Evolutionary conservation across 2,329 filamentous ascomycete species (phyloP).

Genomic region (Claviceps capensis): DNA sequence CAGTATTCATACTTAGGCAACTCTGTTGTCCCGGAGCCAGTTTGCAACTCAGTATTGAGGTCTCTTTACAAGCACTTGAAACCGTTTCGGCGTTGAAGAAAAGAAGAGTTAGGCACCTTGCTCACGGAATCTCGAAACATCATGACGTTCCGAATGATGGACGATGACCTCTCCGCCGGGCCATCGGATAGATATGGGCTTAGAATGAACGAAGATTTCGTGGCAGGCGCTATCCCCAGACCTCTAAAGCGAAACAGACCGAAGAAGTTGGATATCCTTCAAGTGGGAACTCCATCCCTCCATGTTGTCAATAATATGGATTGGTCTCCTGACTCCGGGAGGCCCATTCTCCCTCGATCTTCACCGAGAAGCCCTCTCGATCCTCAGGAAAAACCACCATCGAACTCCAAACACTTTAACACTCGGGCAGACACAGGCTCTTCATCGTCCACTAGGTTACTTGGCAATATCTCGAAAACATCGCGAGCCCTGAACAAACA

Average conservation of each 20-base stretch:
- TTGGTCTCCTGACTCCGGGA: slow-evolving; percentile 11
- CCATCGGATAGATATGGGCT: slow-evolving; percentile 23
- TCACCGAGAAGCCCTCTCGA: slow-evolving; percentile 15
- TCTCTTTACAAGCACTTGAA: neutral
- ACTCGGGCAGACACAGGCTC: slow-evolving; percentile 19
- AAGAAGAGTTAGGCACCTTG: slow-evolving; percentile 10
- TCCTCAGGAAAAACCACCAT: slow-evolving; percentile 25
- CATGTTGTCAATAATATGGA: slow-evolving; percentile 11
- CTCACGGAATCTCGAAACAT: slow-evolving; percentile 16
- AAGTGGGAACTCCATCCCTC: slow-evolving; percentile 6
- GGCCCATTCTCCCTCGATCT: slow-evolving; percentile 14
- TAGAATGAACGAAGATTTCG: slow-evolving; percentile 14
- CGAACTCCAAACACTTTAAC: slow-evolving; percentile 18
- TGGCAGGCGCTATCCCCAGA: slow-evolving; percentile 11
- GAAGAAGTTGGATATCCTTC: slow-evolving; percentile 10
- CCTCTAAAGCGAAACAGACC: slow-evolving; percentile 11
- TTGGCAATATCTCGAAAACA: slow-evolving; percentile 22
- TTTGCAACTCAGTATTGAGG: neutral
- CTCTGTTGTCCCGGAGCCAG: neutral
- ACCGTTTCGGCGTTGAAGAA: slow-evolving; percentile 5
- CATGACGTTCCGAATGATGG: slow-evolving; percentile 30
- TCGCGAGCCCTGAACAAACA: neutral
- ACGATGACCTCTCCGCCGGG: slow-evolving; percentile 26
- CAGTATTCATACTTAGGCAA: neutral
- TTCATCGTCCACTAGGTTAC: slow-evolving; percentile 20